Conservation (phyloP, 345 rosid genomes). For the Durio zibethinus region DNA sequence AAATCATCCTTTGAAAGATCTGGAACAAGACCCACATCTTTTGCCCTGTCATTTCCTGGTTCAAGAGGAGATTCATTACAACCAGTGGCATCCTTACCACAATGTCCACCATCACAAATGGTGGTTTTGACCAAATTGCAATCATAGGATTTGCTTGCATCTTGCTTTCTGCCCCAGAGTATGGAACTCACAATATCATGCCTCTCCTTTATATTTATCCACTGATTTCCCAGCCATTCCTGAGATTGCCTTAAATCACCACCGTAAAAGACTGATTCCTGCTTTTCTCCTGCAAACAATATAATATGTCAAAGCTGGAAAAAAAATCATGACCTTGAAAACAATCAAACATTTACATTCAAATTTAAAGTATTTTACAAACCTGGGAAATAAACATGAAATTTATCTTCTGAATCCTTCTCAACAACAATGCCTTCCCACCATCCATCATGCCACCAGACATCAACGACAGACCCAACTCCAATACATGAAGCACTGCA, state of each 20-base stretch:
- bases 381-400: constrained; percentile 75
- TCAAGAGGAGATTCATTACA: constrained; percentile 15
- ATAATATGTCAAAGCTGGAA: neutral
- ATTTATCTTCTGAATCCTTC: constrained; percentile 47
- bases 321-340: neutral
- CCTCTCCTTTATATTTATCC: constrained; percentile 44
- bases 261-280: constrained; percentile 39
- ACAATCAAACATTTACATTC: neutral
- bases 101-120: constrained; percentile 14
- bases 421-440: constrained; percentile 76
- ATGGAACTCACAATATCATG: constrained; percentile 40
- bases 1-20: constrained; percentile 56
- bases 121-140: constrained; percentile 25
- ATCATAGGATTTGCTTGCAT: constrained; percentile 17
- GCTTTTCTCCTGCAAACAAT: constrained; percentile 56
- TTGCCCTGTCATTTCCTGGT: constrained; percentile 20
- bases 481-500: constrained; percentile 26
- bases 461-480: constrained; percentile 72
- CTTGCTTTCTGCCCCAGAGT: constrained; percentile 28
- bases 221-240: constrained; percentile 67
- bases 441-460: constrained; percentile 86
- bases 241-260: constrained; percentile 53
- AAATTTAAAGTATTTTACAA: constrained; percentile 18
- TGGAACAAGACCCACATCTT: constrained; percentile 24
- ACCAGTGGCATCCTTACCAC: constrained; percentile 21